Evolutionary conservation across 306 rosid genomes (phyloP), one percentile per base, ranked within the genome.

Genomic region (Cicer chorassanicum): DNA sequence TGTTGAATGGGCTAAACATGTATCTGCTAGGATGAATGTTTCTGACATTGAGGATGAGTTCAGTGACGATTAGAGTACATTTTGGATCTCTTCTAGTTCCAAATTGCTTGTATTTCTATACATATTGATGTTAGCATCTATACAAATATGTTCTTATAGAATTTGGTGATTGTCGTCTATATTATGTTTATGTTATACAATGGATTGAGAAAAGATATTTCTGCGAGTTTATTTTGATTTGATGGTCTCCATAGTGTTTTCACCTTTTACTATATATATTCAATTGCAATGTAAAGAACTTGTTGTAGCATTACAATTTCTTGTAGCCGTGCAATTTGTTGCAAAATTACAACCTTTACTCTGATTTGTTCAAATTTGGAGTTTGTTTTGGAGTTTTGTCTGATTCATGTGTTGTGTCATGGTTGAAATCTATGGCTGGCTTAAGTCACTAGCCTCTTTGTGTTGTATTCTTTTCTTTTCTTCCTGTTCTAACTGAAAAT

Each of bases 1-100:
- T 2, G 85, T 93, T 34, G 73, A 86, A 76, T 76, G 87, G 92
- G 97, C 92, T 24, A 91, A 84, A 79, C 87, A 84, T 13, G 81
- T 81, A 6, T 93, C 98, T 36, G 85, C 87, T 0, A 88, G 90
- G 71, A 85, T 87, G 81, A 84, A 59, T 36, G 39, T 83, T 74
- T 44, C 84, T 7, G 89, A 51, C 64, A 81, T 81, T 65, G 97
- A 89, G 6, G 91, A 88, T 77, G 94, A 87, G 50, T 82, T 91
- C 1, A 87, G 90, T 76, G 96, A 88, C 76, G 91, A 87, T 62
- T 65, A 72, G 9, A 51, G 4, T 56, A 19, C 55, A 39, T 13
- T 40, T 78, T 75, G 10, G 65, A 54, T 42, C 43, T 7, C 0
- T 68, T 34, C 6, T 11, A 42, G 11, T 65, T 57, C 41, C 9